Percentiles rank a stretch among this genome's conserved stretches.
phyloP scores from a whole-genome alignment of 2,329 filamentous ascomycete species.

The Triangularia setosa region DNA sequence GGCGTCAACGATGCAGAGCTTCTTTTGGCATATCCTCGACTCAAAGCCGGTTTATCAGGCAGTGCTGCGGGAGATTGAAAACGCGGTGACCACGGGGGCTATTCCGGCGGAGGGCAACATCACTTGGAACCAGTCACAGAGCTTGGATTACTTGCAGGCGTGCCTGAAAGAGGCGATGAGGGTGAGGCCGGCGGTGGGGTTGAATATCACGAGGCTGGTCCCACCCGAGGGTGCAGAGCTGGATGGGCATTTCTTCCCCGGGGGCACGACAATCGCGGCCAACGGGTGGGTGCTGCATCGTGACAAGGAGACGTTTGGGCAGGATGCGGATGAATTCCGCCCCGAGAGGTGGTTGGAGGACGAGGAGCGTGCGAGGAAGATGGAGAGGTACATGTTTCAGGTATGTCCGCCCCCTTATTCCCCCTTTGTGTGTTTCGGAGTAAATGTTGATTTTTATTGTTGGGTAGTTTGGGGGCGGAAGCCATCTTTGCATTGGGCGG shows the following conservation, averaged over 20 bases:
- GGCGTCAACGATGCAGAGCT: constrained; percentile 55
- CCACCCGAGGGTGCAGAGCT: constrained; percentile 50
- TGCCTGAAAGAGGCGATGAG: constrained; percentile 55
- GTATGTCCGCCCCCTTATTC: constrained; percentile 31
- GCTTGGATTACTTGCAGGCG: constrained; percentile 52
- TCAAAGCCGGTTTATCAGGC: constrained; percentile 38
- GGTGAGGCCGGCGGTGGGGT: constrained; percentile 51
- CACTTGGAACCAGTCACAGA: constrained; percentile 45
- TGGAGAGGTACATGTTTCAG: constrained; percentile 56
- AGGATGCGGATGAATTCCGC: constrained; percentile 48
- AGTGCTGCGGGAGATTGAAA: constrained; percentile 42
- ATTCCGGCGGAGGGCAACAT: constrained; percentile 41
- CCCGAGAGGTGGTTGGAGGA: constrained; percentile 54
- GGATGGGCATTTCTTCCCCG: constrained; percentile 48
- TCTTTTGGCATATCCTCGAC: constrained; percentile 49
- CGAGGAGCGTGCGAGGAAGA: constrained; percentile 40
- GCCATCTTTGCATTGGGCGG: constrained; percentile 52
- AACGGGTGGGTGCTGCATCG: constrained; percentile 54
- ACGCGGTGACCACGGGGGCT: constrained; percentile 34
- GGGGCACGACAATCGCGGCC: constrained; percentile 49
- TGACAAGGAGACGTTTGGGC: constrained; percentile 45
- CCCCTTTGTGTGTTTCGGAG: not conserved
- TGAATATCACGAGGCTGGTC: constrained; percentile 50
- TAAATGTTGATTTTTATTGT: not conserved
- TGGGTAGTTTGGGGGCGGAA: constrained; percentile 49